Base-by-base conservation (phyloP, 2,329 filamentous ascomycete species). In the Penicillium occitanis region DNA sequence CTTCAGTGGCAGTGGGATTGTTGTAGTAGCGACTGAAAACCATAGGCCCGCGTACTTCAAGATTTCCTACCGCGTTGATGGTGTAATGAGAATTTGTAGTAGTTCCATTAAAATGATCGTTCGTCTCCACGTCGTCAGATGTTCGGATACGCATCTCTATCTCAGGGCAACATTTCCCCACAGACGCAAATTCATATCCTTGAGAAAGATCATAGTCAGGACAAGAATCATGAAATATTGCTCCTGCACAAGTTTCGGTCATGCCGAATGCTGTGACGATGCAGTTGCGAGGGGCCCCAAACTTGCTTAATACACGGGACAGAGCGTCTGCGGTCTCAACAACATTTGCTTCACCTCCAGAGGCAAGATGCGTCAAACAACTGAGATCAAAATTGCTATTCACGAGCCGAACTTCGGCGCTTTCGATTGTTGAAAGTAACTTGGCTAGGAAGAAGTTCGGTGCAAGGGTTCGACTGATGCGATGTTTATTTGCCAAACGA, bases 1-100 rank as follows among this genome's bases (percentile, higher is more conserved):
- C 70, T 0, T 74, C 71, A 60, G 85, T 87, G 1, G 84, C 84
- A 40, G 78, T 73, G 0, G 77, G 68, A 55, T 86, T 84, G 58
- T 84, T 79, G 69, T 82, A 83, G 71, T 87, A 87, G 0, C 84
- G 84, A 3, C 77, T 79, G 4, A 84, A 82, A 1, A 87, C 76
- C 1, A 80, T 82, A 0, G 84, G 84, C 0, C 85, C 84, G 2
- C 42, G 35, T 6, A 76, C 37, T 57, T 76, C 68, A 2, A 77
- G 69, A n/a, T 66, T 60, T 0, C 75, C 74, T 1, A 22, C 44
- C 0, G n/a, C 5, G 11, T 44, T 50, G 64, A 61, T 19, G 61
- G 2, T n/a, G n/a, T 46, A 37, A 37, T 14, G 35, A 13, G 11
- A 3, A 37, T 37, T 46, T 22, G 44, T 10, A 19, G 44, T 46